phyloP scores from a whole-genome alignment of 2,329 filamentous ascomycete genomes.

The Ophiostoma ulmi region DNA sequence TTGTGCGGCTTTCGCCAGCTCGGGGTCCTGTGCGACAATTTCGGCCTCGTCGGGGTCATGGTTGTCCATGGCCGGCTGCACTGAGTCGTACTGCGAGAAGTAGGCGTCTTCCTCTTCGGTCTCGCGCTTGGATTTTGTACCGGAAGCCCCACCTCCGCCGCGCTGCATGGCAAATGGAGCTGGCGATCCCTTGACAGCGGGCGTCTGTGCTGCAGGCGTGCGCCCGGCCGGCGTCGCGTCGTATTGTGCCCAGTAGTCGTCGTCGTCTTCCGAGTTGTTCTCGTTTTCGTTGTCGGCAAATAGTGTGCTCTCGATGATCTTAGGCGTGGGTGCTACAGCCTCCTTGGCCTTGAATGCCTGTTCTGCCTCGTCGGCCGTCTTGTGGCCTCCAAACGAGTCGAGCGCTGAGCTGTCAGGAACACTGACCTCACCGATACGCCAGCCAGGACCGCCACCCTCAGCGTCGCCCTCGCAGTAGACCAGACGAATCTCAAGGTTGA shows the following conservation, averaged over 20 bases:
- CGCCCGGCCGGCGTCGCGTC: slow-evolving; percentile 55
- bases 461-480: slow-evolving; percentile 65
- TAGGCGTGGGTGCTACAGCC: background rate
- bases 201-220: slow-evolving; percentile 48
- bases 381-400: slow-evolving; percentile 46
- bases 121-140: slow-evolving; percentile 22
- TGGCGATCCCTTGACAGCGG: slow-evolving; percentile 57
- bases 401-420: slow-evolving; percentile 56
- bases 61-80: slow-evolving; percentile 75
- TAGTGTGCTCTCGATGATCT: background rate
- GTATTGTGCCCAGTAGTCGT: slow-evolving; percentile 76
- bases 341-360: slow-evolving; percentile 40
- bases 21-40: slow-evolving; percentile 35
- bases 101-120: slow-evolving; percentile 61
- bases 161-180: slow-evolving; percentile 43
- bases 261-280: slow-evolving; percentile 63
- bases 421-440: slow-evolving; percentile 67
- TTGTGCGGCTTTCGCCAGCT: slow-evolving; percentile 29
- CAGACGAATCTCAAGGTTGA: slow-evolving; percentile 57
- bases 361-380: slow-evolving; percentile 57
- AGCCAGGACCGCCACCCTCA: slow-evolving; percentile 57
- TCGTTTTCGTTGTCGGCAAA: slow-evolving; percentile 27
- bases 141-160: slow-evolving; percentile 19
- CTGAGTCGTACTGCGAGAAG: slow-evolving; percentile 69
- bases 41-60: slow-evolving; percentile 68